Conservation (phyloP, 2,329 filamentous ascomycete species). For the Eutypella sp. region DNA sequence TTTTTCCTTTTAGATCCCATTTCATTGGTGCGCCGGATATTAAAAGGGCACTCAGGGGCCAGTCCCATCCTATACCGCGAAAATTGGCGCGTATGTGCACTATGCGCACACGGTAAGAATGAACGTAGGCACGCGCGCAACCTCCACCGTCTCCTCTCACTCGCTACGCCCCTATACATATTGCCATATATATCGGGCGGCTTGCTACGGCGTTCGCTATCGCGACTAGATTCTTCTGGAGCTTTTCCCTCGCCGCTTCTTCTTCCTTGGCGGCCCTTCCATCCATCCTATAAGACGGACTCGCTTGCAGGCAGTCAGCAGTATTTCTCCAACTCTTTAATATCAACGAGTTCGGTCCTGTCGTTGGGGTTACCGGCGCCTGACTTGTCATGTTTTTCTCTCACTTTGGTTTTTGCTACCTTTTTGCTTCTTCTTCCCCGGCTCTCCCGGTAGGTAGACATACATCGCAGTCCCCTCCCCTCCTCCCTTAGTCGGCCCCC, state of each 20-base stretch:
- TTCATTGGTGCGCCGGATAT: slow-evolving; percentile 6
- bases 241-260: neutral
- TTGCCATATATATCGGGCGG: neutral
- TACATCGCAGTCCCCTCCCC: too few relatives aligned
- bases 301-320: neutral
- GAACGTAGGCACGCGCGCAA: too few relatives aligned
- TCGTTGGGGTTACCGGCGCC: neutral
- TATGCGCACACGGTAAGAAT: too few relatives aligned
- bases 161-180: neutral
- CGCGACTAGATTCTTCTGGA: neutral
- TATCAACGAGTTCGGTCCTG: neutral
- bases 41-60: neutral
- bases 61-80: neutral
- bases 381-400: neutral
- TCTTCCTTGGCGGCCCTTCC: neutral
- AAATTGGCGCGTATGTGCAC: neutral
- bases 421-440: neutral
- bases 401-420: neutral
- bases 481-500: too few relatives aligned
- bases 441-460: too few relatives aligned
- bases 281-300: neutral
- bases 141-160: too few relatives aligned
- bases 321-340: neutral
- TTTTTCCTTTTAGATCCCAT: slow-evolving; percentile 14
- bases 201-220: neutral